These are phyloP conservation scores for Leucocoprinus birnbaumii DNA, from an alignment of 768 basidiomycete genomes.

Conservation along the genomic window DNA sequence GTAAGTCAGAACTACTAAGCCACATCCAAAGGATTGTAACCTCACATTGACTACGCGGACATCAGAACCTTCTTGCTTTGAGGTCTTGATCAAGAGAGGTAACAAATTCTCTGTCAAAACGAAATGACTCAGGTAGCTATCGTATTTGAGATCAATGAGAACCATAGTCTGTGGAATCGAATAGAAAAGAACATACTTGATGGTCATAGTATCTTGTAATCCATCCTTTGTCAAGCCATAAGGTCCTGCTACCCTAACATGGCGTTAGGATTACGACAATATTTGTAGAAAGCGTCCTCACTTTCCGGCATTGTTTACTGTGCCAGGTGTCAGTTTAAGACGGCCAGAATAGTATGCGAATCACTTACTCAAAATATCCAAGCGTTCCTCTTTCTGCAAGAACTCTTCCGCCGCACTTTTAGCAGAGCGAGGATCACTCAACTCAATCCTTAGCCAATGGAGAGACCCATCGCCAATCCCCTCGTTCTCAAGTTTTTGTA, in stretches of 20 bases:
- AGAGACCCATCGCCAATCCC: conserved; percentile 18
- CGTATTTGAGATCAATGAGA: background rate
- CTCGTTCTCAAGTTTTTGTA: conserved; percentile 16
- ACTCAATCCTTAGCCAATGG: conserved; percentile 23
- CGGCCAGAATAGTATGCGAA: background rate
- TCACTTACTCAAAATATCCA: conserved; percentile 56
- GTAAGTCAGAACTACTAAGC: no score
- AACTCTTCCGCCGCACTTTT: conserved; percentile 22
- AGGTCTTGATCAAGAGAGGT: conserved; percentile 49
- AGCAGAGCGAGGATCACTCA: conserved; percentile 23
- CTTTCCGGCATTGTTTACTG: conserved; percentile 52
- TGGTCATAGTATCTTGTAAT: conserved; percentile 11
- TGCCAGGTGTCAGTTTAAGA: background rate
- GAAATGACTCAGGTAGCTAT: conserved; percentile 52
- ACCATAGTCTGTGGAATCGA: background rate
- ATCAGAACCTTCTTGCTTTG: conserved; percentile 43
- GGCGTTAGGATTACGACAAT: no score
- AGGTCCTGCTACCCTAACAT: conserved; percentile 6
- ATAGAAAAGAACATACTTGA: conserved; percentile 3
- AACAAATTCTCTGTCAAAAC: conserved; percentile 54
- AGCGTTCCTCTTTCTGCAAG: conserved; percentile 31
- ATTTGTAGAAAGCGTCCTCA: conserved; percentile 3
- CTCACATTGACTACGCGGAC: conserved; percentile 62
- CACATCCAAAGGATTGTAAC: no score
- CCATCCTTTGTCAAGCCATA: conserved; percentile 17